Base-by-base conservation (phyloP, 129 eudicot species). In the Arctium minus region DNA sequence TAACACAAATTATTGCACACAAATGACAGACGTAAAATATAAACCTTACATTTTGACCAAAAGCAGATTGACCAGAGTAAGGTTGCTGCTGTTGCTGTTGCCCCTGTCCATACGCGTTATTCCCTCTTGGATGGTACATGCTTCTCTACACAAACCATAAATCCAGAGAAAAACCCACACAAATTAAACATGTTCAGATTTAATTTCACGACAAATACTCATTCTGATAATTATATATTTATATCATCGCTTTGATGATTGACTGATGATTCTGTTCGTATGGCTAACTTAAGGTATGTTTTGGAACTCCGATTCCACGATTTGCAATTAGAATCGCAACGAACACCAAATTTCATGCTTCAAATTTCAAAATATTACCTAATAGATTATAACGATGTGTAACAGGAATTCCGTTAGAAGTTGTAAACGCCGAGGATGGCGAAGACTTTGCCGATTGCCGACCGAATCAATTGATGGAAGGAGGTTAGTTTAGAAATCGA, bases 71-170 rank as follows among this genome's bases (percentile, higher is more conserved):
- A n/a, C 90, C 80, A 80, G 92, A 56, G 82, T 89, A 94, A 10
- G 91, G 76, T 6, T 72, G 89, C 17, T 75, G 85, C 8, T 79
- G 85, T 17, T 82, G 88, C 87, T 85, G 90, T 64, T 86, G 90
- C 69, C 85, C 90, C 78, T 86, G 92, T 3, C 96, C 92, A 70
- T 88, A 94, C 0, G 83, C 75, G 83, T 72, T 89, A 84, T 83
- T 86, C 81, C 99, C 99, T 75, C 99, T 85, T 13, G 98, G 88
- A 65, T 92, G 87, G 82, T 91, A 93, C 99, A 96, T 96, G 65
- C 62, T 77, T 67, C 50, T 15, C 50, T 39, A 44, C 37, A 72
- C 29, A 30, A 31, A 30, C 74, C 62, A 6, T 13, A 72, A 48
- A 60, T 65, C 50, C 83, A 62, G 7, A 72, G 13, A 64, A 62